Base-by-base conservation (phyloP, 768 basidiomycete genomes). In the Clathrus columnatus region DNA sequence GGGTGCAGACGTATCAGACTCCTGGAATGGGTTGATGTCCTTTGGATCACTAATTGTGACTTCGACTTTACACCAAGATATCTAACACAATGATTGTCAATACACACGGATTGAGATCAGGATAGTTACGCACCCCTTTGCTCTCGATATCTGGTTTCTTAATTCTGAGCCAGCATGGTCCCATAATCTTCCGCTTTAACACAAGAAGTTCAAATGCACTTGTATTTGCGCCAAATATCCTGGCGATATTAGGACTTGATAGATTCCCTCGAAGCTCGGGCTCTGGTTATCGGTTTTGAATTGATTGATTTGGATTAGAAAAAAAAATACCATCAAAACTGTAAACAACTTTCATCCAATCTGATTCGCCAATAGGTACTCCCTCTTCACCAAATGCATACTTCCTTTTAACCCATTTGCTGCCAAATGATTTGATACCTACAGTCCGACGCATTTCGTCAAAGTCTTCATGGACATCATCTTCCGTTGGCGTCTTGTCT, bases 51-150 rank as follows among this genome's bases (percentile, higher is more conserved):
- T 68, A 5, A 92, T 87, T 0, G 81, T 83, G 17, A 81, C 86
- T 70, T 99, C 95, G 11, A 97, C 72, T 70, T 94, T 94, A 64
- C 94, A 97, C 96, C 96, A 99, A 0, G 96, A 95, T 28, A 91
- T 79, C 95, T 97, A 44, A 28, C 28, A 17, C 14, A 18, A 53
- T 16, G 5, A 54, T n/a, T 26, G 24, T 41, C 6, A 3, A 20
- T 3, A 18, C 29, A 18, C 26, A 26, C 28, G 56, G 4, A 43
- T 50, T 53, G 36, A 14, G 28, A 56, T 5, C 21, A 28, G 2
- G 4, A 51, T 23, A 28, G 14, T 14, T 6, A 68, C 85, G 51
- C 67, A 96, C 93, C 1, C 87, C 88, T 69, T 89, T 85, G 61
- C 83, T 71, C 48, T 87, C 88, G 17, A 94, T 71, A 21, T 76